Conservation (phyloP, 441 rosid species). For the Flueggea neowawraea region DNA sequence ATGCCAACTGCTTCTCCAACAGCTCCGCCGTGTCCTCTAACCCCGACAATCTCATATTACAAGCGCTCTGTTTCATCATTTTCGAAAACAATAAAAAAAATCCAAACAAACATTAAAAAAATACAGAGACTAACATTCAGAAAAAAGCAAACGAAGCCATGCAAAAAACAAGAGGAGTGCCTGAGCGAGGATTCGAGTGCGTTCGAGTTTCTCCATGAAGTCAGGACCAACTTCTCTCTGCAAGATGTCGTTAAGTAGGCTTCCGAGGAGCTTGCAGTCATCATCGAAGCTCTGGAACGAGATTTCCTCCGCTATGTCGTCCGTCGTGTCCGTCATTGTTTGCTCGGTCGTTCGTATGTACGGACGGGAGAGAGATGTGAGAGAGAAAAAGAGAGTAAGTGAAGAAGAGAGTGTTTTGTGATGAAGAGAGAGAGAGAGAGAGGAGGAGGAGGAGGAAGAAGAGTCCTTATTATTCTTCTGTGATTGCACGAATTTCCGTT, state of each 20-base stretch:
- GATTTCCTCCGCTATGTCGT: constrained; percentile 94
- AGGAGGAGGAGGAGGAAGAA: not conserved
- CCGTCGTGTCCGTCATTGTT: constrained; percentile 94
- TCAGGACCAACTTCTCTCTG: constrained; percentile 72
- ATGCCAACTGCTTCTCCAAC: constrained; percentile 78
- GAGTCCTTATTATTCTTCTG: not conserved
- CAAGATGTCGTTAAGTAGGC: constrained; percentile 81
- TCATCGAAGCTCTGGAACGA: constrained; percentile 96
- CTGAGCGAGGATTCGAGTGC: constrained; percentile 83
- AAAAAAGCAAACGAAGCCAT: not conserved
- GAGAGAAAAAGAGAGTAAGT: not conserved
- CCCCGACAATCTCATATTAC: constrained; percentile 82
- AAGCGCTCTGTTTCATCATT: constrained; percentile 63
- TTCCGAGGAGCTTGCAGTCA: constrained; percentile 88
- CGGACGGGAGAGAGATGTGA: too few species aligned
- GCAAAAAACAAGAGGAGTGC: constrained; percentile 20
- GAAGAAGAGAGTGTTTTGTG: not conserved
- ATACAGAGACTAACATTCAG: not conserved
- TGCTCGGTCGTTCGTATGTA: too few species aligned
- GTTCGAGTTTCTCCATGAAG: constrained; percentile 79
- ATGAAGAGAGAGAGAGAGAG: not conserved
- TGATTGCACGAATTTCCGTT: constrained; percentile 6
- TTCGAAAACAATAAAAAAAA: not conserved
- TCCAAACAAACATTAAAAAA: not conserved
- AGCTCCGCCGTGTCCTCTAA: constrained; percentile 80